Conservation (phyloP, 129 eudicot species). For the Flaveria robusta region DNA sequence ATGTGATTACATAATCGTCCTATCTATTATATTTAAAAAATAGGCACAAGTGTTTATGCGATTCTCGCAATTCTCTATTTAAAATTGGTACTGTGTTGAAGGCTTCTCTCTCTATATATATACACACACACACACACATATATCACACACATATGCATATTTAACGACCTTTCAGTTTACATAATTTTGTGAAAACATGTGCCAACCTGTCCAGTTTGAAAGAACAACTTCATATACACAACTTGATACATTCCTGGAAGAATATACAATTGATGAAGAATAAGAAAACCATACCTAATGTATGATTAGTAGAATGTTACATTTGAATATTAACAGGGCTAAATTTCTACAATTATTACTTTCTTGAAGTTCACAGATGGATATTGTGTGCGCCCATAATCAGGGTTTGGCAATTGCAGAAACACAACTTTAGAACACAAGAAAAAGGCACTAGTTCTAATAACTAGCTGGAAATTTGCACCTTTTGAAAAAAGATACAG, state of each 20-base stretch:
- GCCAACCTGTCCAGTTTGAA: conserved; percentile 82
- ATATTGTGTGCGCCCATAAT: neutral
- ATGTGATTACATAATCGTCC: no score
- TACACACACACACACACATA: no score
- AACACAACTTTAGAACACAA: neutral
- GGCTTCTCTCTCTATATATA: no score
- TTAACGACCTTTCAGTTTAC: neutral
- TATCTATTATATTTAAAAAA: no score
- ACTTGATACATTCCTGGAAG: conserved; percentile 86
- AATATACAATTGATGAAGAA: conserved; percentile 73
- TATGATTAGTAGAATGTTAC: conserved; percentile 20
- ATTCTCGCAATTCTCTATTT: no score
- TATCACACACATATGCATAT: no score
- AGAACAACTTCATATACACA: conserved; percentile 78
- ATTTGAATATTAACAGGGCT: no score
- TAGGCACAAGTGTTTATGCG: no score
- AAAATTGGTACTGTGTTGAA: no score
- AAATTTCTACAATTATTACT: neutral
- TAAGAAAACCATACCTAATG: conserved; percentile 76
- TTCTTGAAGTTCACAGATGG: neutral
- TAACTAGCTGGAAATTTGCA: neutral
- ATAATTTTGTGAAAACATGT: neutral
- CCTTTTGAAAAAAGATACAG: neutral
- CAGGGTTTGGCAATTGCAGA: neutral
- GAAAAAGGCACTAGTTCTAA: neutral